phyloP scores from a whole-genome alignment of 176 grass and related monocot species.

The Dendrocalamus sinicus region DNA sequence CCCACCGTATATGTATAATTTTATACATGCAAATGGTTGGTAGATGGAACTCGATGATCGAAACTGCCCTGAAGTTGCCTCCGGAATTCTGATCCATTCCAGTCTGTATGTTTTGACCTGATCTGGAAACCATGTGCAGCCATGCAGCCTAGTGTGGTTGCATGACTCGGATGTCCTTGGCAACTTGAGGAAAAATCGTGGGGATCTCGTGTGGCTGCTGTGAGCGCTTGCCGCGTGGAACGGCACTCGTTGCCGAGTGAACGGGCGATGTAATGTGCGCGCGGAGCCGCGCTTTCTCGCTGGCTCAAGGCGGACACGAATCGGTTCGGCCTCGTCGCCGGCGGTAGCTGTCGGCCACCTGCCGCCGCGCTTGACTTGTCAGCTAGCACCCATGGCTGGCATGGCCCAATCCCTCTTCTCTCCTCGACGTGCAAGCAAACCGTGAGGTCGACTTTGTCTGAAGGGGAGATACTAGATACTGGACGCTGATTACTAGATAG shows the following conservation, averaged over 20 bases:
- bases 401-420: background rate
- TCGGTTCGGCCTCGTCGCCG: background rate
- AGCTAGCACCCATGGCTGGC: background rate
- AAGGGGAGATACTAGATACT: background rate
- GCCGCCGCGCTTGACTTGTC: background rate
- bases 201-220: background rate
- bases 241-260: background rate
- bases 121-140: conserved; percentile 38
- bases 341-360: conserved; percentile 26
- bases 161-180: background rate
- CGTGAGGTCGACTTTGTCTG: background rate
- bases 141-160: background rate
- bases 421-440: conserved; percentile 21
- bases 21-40: conserved; percentile 38
- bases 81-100: background rate
- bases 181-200: background rate
- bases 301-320: too few relatives aligned
- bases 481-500: background rate
- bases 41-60: background rate
- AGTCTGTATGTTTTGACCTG: conserved; percentile 42
- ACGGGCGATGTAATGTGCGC: too few relatives aligned
- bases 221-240: background rate
- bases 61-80: conserved; percentile 22
- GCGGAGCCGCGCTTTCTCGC: background rate
- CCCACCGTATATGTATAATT: background rate